Base-by-base conservation (phyloP, 2,329 filamentous ascomycete species). In the Ophiosphaerella narmari region DNA sequence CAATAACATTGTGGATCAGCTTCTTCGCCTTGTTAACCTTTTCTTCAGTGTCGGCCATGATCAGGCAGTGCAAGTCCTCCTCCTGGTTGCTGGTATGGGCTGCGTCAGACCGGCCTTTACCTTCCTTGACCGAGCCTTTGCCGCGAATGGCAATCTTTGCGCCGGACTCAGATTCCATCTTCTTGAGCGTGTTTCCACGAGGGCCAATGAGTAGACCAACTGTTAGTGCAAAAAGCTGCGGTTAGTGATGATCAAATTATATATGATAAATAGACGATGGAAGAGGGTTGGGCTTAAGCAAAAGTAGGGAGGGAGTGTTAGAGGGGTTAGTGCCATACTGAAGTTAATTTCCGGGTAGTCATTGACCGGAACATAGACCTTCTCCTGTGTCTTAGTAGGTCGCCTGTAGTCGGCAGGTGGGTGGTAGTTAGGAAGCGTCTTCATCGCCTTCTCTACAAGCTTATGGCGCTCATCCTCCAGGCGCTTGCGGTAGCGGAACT, bases 311-410 rank as follows among this genome's bases (percentile, higher is more conserved):
- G 66, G 70, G 75, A 73, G 75, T 74, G 69, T 70, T 70, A 70
- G 86, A 91, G 91, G 91, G 91, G 96, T 96, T 96, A 92, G 88
- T 92, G 94, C 93, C 93, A 93, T 97, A 99, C 94, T 99, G 91
- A 99, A 99, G 88, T 99, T 99, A 87, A 99, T 97, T 79, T 99
- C 94, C 83, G 94, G 94, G 77, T 99, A 99, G 79, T 99, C 94
- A 86, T 99, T 99, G 81, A 99, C 94, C 75, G 94, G 94, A 77
- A 99, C 94, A 76, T 99, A 99, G 89, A 99, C 95, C 84, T 99
- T 99, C 84, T 99, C 94, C 80, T 99, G 94, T 74, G 94, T 99
- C 89, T 99, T 99, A 75, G 93, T 97, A 57, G 94, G 94, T 70
- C 94, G 90, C 76, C 94, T 91, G 77, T 99, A 99, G 76, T 99